Evolutionary conservation across 2,329 filamentous ascomycete genomes (phyloP), one percentile per base, ranked within the genome.

Genomic region (Fusarium nisikadoi): DNA sequence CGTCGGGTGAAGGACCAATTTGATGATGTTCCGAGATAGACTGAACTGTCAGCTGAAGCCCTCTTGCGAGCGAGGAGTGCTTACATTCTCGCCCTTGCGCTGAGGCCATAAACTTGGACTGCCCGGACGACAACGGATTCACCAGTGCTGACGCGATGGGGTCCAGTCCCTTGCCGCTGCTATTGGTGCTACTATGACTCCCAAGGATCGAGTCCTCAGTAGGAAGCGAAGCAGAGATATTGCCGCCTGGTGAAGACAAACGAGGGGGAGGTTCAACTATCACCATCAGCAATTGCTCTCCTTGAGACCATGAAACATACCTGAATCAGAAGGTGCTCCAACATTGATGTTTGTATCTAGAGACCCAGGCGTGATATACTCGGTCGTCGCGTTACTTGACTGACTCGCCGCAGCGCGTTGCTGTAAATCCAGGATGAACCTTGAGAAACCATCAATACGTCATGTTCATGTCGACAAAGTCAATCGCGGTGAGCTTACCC

Each of bases 1-100:
- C 84, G 82, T 12, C 86, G 80, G 31, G 83, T 83, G 54, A 88
- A 89, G 0, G 86, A 86, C 87, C 87, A 89, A 50, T 87, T 89
- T 3, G 87, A 89, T 0, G 86, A 88, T 4, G 85, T 86, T 3
- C 86, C 87, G 13, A 89, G 80, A 63, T 88, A 88, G 60, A 82
- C 86, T 87, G 25, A 0, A 6, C n/a, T 14, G 47, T 76, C 6
- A 75, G 62, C 27, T 13, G 8, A 14, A 8, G 3, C 10, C 16
- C 1, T 3, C 0, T 3, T 5, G 6, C 4, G 16, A 3, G 19
- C 12, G 12, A 23, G 20, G 17, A 4, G 10, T 7, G 19, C 84
- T 72, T 72, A 86, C 84, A 85, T 52, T 80, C 81, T 66, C 81
- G 77, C 13, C 84, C 84, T 54, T 81, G 81, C 1, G 79, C 77